phyloP scores from a whole-genome alignment of 306 rosid species.

The Sechiopsis laciniata region DNA sequence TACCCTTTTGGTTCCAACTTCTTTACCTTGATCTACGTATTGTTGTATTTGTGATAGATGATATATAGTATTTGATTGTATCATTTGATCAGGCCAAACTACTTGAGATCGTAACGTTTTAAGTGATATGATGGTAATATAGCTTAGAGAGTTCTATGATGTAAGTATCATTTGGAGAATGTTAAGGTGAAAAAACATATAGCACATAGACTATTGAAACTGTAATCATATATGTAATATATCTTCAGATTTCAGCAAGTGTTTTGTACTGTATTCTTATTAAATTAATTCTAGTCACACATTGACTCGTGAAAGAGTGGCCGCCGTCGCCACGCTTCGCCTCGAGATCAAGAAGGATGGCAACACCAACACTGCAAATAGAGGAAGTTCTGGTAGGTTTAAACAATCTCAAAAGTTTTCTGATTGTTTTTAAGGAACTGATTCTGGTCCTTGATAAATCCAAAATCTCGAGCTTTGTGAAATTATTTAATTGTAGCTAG shows the following conservation, averaged over 20 bases:
- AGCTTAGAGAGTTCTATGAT: neutral
- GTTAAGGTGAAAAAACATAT: conserved; percentile 10
- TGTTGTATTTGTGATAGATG: conserved; percentile 27
- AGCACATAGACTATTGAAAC: neutral
- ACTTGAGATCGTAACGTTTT: conserved; percentile 14
- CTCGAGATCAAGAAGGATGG: neutral
- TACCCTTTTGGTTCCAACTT: conserved; percentile 19
- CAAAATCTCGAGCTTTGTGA: no score
- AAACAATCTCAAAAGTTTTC: no score
- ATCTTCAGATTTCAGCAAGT: neutral
- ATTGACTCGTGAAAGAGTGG: neutral
- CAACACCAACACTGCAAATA: no score
- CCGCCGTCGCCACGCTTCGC: neutral
- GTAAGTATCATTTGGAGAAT: neutral
- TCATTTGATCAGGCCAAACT: conserved; percentile 12
- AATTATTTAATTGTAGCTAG: no score
- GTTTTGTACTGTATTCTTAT: neutral
- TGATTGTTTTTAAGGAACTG: no score
- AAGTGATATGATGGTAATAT: conserved; percentile 14
- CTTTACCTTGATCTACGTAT: conserved; percentile 15
- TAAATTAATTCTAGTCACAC: neutral
- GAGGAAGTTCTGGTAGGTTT: no score
- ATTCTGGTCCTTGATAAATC: no score
- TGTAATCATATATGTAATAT: conserved; percentile 15
- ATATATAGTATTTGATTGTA: neutral